Base-by-base conservation (phyloP, 2,329 filamentous ascomycete genomes). In the Trichophyton mentagrophytes region DNA sequence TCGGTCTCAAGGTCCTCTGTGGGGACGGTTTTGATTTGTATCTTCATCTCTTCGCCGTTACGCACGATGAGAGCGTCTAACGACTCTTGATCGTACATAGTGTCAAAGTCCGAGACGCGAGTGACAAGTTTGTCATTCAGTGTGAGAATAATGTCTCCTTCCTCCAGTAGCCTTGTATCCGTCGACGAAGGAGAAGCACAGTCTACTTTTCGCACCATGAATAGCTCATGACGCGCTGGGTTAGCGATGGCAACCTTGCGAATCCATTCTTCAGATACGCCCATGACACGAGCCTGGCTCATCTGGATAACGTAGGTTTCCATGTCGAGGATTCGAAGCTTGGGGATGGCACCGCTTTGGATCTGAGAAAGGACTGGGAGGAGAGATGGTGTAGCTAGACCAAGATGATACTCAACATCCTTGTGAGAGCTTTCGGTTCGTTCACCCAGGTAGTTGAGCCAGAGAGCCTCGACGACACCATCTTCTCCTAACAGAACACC, bases 221-320 rank as follows among this genome's bases (percentile, higher is more conserved):
- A 99, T 42, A 99, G 83, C 75, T 99, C 93, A 71, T 99, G 93
- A 61, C 90, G 88, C 58, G 93, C 86, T 44, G 89, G 88, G 73
- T 99, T 96, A 64, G 90, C 89, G 65, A 85, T 80, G 59, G 93
- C 86, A 1, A 96, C 92, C 73, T 90, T 88, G 67, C 89, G 82
- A 68, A 99, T 96, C 93, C 92, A 97, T 64, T 95, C 87, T 68
- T 97, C 91, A 0, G 89, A 89, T 0, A 97, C 90, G 8, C 93
- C 93, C 91, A 99, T 97, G 66, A 97, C 90, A 42, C 91, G 87
- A 15, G 90, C 92, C 75, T 99, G 93, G 44, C 88, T 88, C 92
- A 99, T 97, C 69, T 95, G 90, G 33, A 99, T 90, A 9, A 93
- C 87, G 62, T 95, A 88, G 69, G 95, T 91, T 73, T 99, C 93